Conservation (phyloP, 2,329 filamentous ascomycete species). For the Clonostachys rhizophaga region DNA sequence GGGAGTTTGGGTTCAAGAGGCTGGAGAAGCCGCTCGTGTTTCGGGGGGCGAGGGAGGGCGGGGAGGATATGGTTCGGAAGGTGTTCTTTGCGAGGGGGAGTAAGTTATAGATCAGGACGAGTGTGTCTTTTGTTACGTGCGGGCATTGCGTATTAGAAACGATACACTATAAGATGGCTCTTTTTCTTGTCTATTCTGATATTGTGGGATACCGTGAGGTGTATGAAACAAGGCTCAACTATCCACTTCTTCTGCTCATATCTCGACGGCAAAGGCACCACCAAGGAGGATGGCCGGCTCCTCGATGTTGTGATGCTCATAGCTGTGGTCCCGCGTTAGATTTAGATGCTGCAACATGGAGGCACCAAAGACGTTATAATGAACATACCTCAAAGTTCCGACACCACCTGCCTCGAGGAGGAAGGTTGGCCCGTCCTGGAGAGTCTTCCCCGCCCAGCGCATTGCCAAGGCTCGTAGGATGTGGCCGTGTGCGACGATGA, state of each 20-base stretch:
- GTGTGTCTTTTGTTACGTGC: neutral
- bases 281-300: constrained; percentile 79
- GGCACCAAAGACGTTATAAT: neutral
- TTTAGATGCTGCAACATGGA: neutral
- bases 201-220: no score
- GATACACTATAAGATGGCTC: no score
- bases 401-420: constrained; percentile 87
- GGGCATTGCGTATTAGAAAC: no score
- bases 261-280: constrained; percentile 56
- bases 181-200: no score
- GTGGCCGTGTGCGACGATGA: constrained; percentile 84
- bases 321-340: constrained; percentile 41
- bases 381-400: constrained; percentile 68
- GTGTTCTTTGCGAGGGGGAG: constrained; percentile 44
- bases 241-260: no score
- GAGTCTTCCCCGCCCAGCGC: constrained; percentile 71
- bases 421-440: constrained; percentile 73
- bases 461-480: constrained; percentile 85
- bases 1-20: constrained; percentile 52
- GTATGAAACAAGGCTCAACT: no score
- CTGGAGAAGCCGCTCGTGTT: constrained; percentile 46
- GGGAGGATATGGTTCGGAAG: constrained; percentile 29
- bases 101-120: constrained; percentile 18
- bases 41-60: constrained; percentile 15
- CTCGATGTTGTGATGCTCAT: constrained; percentile 73